Evolutionary conservation across 495 filamentous ascomycete genomes (phyloP).

Genomic region (Oidiodendron maius): DNA sequence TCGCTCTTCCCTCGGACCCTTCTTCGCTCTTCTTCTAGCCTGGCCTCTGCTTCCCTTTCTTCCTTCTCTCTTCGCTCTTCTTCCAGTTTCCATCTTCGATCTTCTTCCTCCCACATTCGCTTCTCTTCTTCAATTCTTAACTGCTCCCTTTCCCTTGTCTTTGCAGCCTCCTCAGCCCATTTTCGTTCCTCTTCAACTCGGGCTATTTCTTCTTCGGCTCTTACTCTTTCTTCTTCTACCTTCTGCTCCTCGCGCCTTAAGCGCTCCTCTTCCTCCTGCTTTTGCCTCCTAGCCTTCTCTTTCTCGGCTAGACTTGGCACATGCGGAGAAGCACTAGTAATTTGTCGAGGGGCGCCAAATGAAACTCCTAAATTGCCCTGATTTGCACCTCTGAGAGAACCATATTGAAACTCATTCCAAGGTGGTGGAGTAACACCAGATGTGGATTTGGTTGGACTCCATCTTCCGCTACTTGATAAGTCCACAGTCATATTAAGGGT

Average conservation of each 20-base stretch:
- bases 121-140: slow-evolving; percentile 69
- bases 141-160: slow-evolving; percentile 62
- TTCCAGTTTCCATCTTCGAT: slow-evolving; percentile 74
- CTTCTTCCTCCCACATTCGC: slow-evolving; percentile 76
- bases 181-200: slow-evolving; percentile 63
- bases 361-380: slow-evolving; percentile 92
- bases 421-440: slow-evolving; percentile 77
- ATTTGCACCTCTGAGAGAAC: slow-evolving; percentile 96
- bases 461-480: too few species aligned
- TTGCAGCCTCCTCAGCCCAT: slow-evolving; percentile 75
- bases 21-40: slow-evolving; percentile 60
- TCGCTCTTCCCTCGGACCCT: slow-evolving; percentile 55
- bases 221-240: slow-evolving; percentile 55
- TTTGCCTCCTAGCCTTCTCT: slow-evolving; percentile 45
- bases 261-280: slow-evolving; percentile 50
- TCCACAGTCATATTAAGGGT: too few species aligned
- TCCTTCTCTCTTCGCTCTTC: slow-evolving; percentile 68
- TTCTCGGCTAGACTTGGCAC: slow-evolving; percentile 65
- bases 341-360: slow-evolving; percentile 88
- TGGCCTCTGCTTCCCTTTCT: slow-evolving; percentile 65
- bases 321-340: slow-evolving; percentile 72
- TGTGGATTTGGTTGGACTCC: slow-evolving; percentile 82
- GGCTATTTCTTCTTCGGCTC: slow-evolving; percentile 56
- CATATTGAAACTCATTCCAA: slow-evolving; percentile 99
- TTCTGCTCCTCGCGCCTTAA: slow-evolving; percentile 55